Conservation (phyloP, 768 basidiomycete genomes). For the Leccinum longicurvipes region DNA sequence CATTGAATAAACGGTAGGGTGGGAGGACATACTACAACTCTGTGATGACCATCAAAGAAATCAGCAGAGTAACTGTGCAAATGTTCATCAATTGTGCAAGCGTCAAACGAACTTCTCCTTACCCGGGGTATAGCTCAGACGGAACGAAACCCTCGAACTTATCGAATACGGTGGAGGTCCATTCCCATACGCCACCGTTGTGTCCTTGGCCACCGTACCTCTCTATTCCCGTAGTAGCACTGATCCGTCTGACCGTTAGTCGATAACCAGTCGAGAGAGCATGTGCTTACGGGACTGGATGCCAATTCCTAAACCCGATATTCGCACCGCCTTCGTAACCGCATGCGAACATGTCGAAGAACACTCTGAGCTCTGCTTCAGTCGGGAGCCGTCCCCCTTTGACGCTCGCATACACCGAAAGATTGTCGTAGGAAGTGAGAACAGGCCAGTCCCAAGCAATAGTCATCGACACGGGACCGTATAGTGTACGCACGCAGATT, state of each 20-base stretch:
- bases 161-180: constrained; percentile 83
- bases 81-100: background rate
- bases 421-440: constrained; percentile 69
- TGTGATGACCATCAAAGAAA: constrained; percentile 88
- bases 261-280: background rate
- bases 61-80: constrained; percentile 68
- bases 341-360: constrained; percentile 69
- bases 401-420: constrained; percentile 76
- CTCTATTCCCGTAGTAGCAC: constrained; percentile 64
- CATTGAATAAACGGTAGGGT: background rate
- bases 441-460: constrained; percentile 86
- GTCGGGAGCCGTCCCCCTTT: constrained; percentile 95
- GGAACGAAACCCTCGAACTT: constrained; percentile 70
- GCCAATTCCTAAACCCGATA: constrained; percentile 89
- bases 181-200: constrained; percentile 98
- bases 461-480: constrained; percentile 77
- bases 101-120: constrained; percentile 12
- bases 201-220: constrained; percentile 55
- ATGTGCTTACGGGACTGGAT: constrained; percentile 76
- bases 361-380: constrained; percentile 79
- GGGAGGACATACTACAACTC: constrained; percentile 69
- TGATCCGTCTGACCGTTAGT: constrained; percentile 23
- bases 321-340: constrained; percentile 81
- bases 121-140: constrained; percentile 86
- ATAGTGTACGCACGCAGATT: constrained; percentile 73